Evolutionary conservation across 495 filamentous ascomycete genomes (phyloP).

Genomic region (Stereocaulon alpinum): DNA sequence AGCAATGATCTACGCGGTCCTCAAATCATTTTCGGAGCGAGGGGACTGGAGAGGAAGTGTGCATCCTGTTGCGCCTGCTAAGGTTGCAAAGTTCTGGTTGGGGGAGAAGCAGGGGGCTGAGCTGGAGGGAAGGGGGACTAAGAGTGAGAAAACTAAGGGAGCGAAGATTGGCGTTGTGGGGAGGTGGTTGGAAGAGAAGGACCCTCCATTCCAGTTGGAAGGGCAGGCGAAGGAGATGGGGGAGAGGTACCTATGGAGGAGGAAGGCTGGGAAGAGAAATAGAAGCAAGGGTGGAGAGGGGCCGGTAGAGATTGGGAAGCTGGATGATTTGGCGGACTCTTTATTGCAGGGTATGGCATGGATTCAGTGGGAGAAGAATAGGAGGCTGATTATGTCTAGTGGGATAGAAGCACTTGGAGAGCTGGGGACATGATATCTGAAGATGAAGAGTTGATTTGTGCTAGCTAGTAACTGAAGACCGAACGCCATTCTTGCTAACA

Average conservation of each 20-base stretch:
- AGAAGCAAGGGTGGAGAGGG: conserved; percentile 23
- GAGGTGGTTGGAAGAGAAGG: conserved; percentile 36
- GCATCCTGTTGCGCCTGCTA: conserved; percentile 32
- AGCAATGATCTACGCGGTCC: conserved; percentile 72
- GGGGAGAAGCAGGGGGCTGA: conserved; percentile 16
- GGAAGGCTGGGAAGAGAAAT: conserved; percentile 24
- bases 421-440: neutral
- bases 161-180: conserved; percentile 56
- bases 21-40: conserved; percentile 45
- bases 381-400: conserved; percentile 26
- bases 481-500: neutral
- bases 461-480: neutral
- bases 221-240: conserved; percentile 32
- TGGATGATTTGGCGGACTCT: conserved; percentile 89
- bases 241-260: conserved; percentile 37
- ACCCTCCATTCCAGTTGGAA: conserved; percentile 26
- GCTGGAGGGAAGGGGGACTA: conserved; percentile 8
- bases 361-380: conserved; percentile 72
- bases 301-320: conserved; percentile 38
- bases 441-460: neutral
- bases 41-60: conserved; percentile 26
- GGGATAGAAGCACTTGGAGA: conserved; percentile 11
- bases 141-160: conserved; percentile 37
- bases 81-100: conserved; percentile 35
- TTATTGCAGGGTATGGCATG: conserved; percentile 78